A percentile compares a stretch with the other conserved stretches of the same genome.
phyloP scores from a whole-genome alignment of 805 yeast species.

The Candida chauliodis region DNA sequence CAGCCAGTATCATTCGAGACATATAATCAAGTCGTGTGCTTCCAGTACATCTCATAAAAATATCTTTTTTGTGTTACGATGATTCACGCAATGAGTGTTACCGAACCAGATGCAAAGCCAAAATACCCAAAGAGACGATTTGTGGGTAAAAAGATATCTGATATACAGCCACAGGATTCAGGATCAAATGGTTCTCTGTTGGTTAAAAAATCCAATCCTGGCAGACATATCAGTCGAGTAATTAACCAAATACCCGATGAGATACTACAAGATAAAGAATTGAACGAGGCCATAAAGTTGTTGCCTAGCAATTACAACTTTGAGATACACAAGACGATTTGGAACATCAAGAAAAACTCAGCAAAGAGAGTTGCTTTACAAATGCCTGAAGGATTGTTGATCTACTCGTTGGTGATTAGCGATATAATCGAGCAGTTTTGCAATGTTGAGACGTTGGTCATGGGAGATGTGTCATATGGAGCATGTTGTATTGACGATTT shows the following conservation, averaged over 20 bases:
- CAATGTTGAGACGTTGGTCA: slow-evolving; percentile 77
- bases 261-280: slow-evolving; percentile 70
- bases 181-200: slow-evolving; percentile 18
- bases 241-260: slow-evolving; percentile 88
- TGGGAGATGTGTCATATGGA: slow-evolving; percentile 99
- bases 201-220: slow-evolving; percentile 19
- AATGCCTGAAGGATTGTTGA: slow-evolving; percentile 94
- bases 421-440: slow-evolving; percentile 94
- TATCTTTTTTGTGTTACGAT: no score
- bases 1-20: no score
- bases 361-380: slow-evolving; percentile 89
- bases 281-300: slow-evolving; percentile 78
- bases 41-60: no score
- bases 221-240: slow-evolving; percentile 51
- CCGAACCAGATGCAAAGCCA: not conserved
- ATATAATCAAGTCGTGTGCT: no score
- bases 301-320: slow-evolving; percentile 92
- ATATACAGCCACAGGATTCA: slow-evolving; percentile 8
- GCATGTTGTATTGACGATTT: slow-evolving; percentile 98
- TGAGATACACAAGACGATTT: slow-evolving; percentile 92
- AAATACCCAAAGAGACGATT: slow-evolving; percentile 50
- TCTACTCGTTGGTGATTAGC: slow-evolving; percentile 83
- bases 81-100: not conserved
- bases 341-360: slow-evolving; percentile 75
- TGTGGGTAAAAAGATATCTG: slow-evolving; percentile 58